Evolutionary conservation across 2,329 filamentous ascomycete genomes (phyloP), one percentile per base, ranked within the genome.

Genomic region (Aspergillus luchuensis): DNA sequence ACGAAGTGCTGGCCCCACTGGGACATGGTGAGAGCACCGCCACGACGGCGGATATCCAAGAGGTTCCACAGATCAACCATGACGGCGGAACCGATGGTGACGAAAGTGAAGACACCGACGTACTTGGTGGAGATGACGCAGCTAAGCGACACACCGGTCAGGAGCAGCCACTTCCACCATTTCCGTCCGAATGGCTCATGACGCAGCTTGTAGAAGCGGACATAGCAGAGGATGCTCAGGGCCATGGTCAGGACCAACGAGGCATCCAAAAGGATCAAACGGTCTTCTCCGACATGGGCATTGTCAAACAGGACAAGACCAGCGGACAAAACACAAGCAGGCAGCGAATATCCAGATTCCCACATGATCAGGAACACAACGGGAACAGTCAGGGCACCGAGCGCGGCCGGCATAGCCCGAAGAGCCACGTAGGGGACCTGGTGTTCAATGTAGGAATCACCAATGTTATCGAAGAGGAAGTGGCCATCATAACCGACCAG

Each of bases 51-150:
- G 76, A 98, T 85, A 75, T 99, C 88, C 74, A 99, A 82, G 58
- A 99, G 85, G 67, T 93, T 91, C 95, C 95, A 99, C 57, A 99
- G 84, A 75, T 99, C 95, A 74, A 99, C 93, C 72, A 90, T 78
- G 65, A 99, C 95, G 17, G 95, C 95, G 7, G 92, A 92, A 67
- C 95, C 95, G 70, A 99, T 95, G 63, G 94, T 97, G 77, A 98
- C 88, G 79, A 99, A 99, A 72, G 93, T 96, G 78, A 99, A 99
- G 41, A 91, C 84, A 70, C 95, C 95, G 60, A 99, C 93, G 69
- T 99, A 99, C 82, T 99, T 99, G 76, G 91, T 96, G 58, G 95
- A 98, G 71, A 99, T 98, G 74, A 97, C 95, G 76, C 94, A 98
- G 74, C 93, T 97, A 74, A 99, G 85, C 62, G 89, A 89, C 75